These are phyloP conservation scores for Microglena sp. DNA, from an alignment of 139 green algal genomes.

Conservation along the genomic window DNA sequence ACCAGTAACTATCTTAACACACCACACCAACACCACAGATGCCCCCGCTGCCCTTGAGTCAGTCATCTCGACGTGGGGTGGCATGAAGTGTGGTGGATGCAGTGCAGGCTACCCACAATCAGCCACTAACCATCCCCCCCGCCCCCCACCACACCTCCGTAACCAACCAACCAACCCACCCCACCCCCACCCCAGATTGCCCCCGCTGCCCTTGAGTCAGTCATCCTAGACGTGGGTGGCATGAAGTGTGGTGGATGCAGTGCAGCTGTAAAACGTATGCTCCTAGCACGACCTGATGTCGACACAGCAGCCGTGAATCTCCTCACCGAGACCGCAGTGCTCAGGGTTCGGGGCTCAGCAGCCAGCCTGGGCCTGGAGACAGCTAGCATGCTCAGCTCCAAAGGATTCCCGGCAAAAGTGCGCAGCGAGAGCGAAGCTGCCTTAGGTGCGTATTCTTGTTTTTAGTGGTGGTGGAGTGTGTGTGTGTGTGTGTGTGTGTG, in stretches of 20 bases:
- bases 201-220: not conserved
- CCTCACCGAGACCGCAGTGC: slow-evolving; percentile 57
- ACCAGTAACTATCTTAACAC: too few species aligned
- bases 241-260: slow-evolving; percentile 88
- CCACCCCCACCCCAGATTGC: too few species aligned
- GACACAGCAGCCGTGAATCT: slow-evolving; percentile 61
- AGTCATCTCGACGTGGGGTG: slow-evolving; percentile 45
- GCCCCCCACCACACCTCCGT: slow-evolving; percentile 2
- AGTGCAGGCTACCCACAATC: too few species aligned
- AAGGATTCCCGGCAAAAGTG: slow-evolving; percentile 62
- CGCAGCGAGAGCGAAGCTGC: too few species aligned
- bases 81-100: slow-evolving; percentile 86
- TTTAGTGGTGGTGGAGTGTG: too few species aligned
- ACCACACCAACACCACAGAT: too few species aligned
- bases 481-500: not conserved
- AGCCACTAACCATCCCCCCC: too few species aligned
- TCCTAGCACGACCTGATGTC: slow-evolving; percentile 49
- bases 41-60: not conserved
- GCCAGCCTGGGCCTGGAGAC: not conserved
- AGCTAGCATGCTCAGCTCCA: slow-evolving; percentile 40
- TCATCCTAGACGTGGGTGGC: slow-evolving; percentile 49
- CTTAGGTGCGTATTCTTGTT: too few species aligned
- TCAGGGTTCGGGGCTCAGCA: slow-evolving; percentile 23
- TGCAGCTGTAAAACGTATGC: slow-evolving; percentile 63
- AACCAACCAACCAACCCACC: too few species aligned